Evolutionary conservation across 75 land plant species (phyloP).

Genomic region (Gnetum montanum): DNA sequence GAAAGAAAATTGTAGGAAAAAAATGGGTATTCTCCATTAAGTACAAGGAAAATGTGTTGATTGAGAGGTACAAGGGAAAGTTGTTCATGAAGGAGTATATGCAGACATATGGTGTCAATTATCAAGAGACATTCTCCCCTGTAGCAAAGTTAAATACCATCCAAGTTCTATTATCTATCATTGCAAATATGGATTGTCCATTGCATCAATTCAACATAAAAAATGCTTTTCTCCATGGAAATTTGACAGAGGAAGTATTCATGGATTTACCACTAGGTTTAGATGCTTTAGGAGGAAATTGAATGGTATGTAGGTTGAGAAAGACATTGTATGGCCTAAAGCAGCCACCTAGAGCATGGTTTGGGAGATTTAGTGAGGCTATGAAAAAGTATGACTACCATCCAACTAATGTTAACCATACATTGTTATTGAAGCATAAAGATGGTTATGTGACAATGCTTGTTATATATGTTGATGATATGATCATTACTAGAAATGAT

Average conservation of each 20-base stretch:
- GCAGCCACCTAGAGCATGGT: slow-evolving; percentile 14
- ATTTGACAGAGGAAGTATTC: slow-evolving; percentile 6
- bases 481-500: slow-evolving; percentile 18
- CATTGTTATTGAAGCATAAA: slow-evolving; percentile 5
- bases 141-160: background rate
- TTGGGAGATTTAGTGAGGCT: background rate
- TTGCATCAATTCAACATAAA: slow-evolving; percentile 9
- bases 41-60: slow-evolving; percentile 9
- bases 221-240: slow-evolving; percentile 9
- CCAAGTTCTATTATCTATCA: background rate
- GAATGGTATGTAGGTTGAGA: slow-evolving; percentile 10
- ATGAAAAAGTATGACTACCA: background rate
- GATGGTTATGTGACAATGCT: background rate
- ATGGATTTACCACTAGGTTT: slow-evolving; percentile 5
- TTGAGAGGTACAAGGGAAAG: slow-evolving; percentile 16
- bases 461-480: slow-evolving; percentile 19
- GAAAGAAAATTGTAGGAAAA: slow-evolving; percentile 14
- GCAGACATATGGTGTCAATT: slow-evolving; percentile 22
- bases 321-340: slow-evolving; percentile 19
- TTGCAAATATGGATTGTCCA: background rate
- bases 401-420: slow-evolving; percentile 1
- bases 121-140: slow-evolving; percentile 7
- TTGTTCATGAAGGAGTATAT: slow-evolving; percentile 12
- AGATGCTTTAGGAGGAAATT: background rate
- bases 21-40: slow-evolving; percentile 20